Base-by-base conservation (phyloP, 257 asterid species). In the Anisodus tanguticus region DNA sequence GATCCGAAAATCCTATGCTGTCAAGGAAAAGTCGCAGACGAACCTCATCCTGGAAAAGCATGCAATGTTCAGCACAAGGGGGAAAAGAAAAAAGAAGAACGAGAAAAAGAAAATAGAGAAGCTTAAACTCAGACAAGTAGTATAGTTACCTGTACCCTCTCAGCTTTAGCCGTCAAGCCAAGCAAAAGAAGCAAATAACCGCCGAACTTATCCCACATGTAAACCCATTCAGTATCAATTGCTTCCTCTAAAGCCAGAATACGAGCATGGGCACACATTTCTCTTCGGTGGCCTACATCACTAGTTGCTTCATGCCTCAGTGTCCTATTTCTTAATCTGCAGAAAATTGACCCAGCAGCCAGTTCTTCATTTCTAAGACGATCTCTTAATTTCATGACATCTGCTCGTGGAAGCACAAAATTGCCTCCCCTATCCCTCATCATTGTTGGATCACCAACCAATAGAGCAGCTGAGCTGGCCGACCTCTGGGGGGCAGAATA, bases 151-250 rank as follows among this genome's bases (percentile, higher is more conserved):
- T 96, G 99, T 85, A 96, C 99, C 86, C 97, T 90, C 87, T 97
- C 99, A 41, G 99, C 99, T 91, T 93, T 93, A 85, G 99, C 97
- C 86, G 99, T 97, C 92, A 97, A 95, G 85, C 98, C 98, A 83
- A 97, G 98, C 93, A 97, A 88, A 87, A 97, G 97, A 89, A 97
- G 98, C 39, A 97, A 91, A 91, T 97, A 97, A 81, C 99, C 99
- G 81, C 99, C 99, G 83, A 97, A 97, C 90, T 92, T 95, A 90
- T 97, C 99, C 99, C 99, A 97, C 99, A 97, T 97, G 91, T 95
- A 97, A 62, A 97, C 99, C 99, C 99, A 97, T 80, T 97, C 99
- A 13, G 99, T 97, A 86, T 97, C 99, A 86, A 97, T 97, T 83
- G 99, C 98, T 90, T 97, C 99, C 89, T 95, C 99, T 83, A 97